These are phyloP conservation scores for Cytospora chrysosperma DNA, from an alignment of 2,329 filamentous ascomycete genomes.

Conservation along the genomic window DNA sequence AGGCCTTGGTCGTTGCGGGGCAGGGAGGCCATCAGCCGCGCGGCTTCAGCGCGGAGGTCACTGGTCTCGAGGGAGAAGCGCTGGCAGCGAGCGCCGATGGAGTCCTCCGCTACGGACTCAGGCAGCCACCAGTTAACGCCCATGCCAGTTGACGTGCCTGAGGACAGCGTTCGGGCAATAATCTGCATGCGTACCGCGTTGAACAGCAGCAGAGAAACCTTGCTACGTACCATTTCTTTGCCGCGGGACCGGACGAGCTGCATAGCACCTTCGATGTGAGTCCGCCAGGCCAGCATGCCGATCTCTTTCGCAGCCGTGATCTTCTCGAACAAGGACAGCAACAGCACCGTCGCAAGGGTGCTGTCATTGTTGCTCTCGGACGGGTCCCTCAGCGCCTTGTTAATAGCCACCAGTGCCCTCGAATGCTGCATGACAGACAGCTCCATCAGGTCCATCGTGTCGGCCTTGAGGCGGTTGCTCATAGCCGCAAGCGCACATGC, in stretches of 20 bases:
- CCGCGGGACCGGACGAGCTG: slow-evolving; percentile 58
- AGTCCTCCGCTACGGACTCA: slow-evolving; percentile 48
- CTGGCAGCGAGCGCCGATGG: slow-evolving; percentile 46
- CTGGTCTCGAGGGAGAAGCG: slow-evolving; percentile 52
- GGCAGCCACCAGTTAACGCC: slow-evolving; percentile 60
- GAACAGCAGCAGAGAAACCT: slow-evolving; percentile 55
- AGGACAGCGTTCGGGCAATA: slow-evolving; percentile 57
- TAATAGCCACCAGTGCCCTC: slow-evolving; percentile 51
- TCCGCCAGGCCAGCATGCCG: slow-evolving; percentile 59
- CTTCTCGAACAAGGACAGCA: slow-evolving; percentile 59
- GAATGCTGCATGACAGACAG: slow-evolving; percentile 52
- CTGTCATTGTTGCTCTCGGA: slow-evolving; percentile 49
- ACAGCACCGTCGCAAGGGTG: slow-evolving; percentile 57
- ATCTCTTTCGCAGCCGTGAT: slow-evolving; percentile 55
- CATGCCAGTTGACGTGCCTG: slow-evolving; percentile 52
- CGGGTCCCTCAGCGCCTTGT: slow-evolving; percentile 52
- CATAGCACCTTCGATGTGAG: slow-evolving; percentile 61
- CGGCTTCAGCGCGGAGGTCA: slow-evolving; percentile 55
- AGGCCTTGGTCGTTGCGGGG: slow-evolving; percentile 48
- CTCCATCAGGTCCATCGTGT: slow-evolving; percentile 35
- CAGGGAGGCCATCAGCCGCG: slow-evolving; percentile 46
- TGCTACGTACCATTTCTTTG: slow-evolving; percentile 52
- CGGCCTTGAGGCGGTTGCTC: slow-evolving; percentile 47
- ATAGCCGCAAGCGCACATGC: slow-evolving; percentile 59
- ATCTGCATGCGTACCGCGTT: slow-evolving; percentile 60